Evolutionary conservation across 768 basidiomycete species (phyloP).

Genomic region (Rhizopogon salebrosus): DNA sequence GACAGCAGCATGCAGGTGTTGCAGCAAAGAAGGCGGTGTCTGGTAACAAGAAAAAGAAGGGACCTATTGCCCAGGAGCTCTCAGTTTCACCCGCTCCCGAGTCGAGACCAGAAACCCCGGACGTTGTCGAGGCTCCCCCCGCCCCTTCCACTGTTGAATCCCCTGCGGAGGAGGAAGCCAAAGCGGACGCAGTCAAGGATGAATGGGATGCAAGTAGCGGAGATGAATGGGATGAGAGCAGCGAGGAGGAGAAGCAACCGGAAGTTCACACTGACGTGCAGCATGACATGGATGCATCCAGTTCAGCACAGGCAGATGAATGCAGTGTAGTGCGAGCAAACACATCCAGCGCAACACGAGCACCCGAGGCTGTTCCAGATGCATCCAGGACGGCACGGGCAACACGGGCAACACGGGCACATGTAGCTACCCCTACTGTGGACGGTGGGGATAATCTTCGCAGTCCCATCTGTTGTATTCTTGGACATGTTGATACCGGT

Average conservation of each 20-base stretch:
- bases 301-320: not conserved
- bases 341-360: not conserved
- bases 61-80: slow-evolving; percentile 40
- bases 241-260: slow-evolving; percentile 17
- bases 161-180: slow-evolving; percentile 21
- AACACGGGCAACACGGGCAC: slow-evolving; percentile 49
- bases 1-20: slow-evolving; percentile 46
- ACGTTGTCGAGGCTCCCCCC: slow-evolving; percentile 18
- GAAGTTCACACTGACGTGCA: not conserved
- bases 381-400: not conserved
- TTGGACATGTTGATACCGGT: slow-evolving; percentile 99
- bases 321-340: not conserved
- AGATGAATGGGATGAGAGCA: slow-evolving; percentile 40
- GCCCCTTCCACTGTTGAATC: slow-evolving; percentile 32
- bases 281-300: not conserved
- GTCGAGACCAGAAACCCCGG: slow-evolving; percentile 46
- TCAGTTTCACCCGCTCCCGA: slow-evolving; percentile 42
- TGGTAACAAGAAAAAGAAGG: slow-evolving; percentile 79
- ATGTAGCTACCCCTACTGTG: slow-evolving; percentile 81
- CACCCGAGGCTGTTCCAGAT: not conserved
- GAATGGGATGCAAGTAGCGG: slow-evolving; percentile 50
- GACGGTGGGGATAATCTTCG: slow-evolving; percentile 86
- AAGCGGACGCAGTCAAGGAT: slow-evolving; percentile 35
- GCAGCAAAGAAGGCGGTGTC: slow-evolving; percentile 74
- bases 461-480: slow-evolving; percentile 96